A percentile compares a stretch with the other conserved stretches of the same genome.
These are phyloP conservation scores for Prototheca wickerhamii DNA, from an alignment of 163 green algal species.

Conservation along the genomic window DNA sequence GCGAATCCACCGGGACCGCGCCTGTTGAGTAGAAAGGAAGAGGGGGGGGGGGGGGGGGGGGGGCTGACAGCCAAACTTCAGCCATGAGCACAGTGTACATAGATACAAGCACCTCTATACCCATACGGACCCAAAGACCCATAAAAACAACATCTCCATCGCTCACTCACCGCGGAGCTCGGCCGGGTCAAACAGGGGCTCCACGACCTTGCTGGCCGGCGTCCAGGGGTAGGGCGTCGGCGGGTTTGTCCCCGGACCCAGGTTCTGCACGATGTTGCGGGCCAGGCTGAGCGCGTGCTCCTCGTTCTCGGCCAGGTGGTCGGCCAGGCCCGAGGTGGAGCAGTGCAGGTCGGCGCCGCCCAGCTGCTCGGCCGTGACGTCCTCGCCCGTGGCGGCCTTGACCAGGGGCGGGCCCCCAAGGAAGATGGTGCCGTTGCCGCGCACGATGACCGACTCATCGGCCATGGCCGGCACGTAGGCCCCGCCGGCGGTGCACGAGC, in stretches of 20 bases:
- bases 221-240: neutral
- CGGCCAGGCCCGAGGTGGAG: constrained; percentile 60
- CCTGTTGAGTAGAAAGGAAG: neutral
- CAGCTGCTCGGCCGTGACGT: constrained; percentile 80
- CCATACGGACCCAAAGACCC: too few species aligned
- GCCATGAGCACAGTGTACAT: neutral
- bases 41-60: too few species aligned
- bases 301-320: constrained; percentile 80
- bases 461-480: constrained; percentile 92
- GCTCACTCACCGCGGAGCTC: neutral
- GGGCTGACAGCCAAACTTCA: too few species aligned
- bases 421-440: constrained; percentile 87
- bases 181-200: neutral
- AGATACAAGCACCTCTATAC: neutral
- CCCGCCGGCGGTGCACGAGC: constrained; percentile 87
- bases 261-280: constrained; percentile 51
- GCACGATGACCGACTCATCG: constrained; percentile 83
- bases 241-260: constrained; percentile 11
- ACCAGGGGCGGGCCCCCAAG: constrained; percentile 83
- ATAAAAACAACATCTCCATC: neutral
- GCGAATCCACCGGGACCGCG: constrained; percentile 52
- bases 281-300: constrained; percentile 68
- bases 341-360: constrained; percentile 82
- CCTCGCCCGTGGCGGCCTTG: constrained; percentile 86
- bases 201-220: neutral